Base-by-base conservation (phyloP, 345 rosid genomes). In the Xanthoceras sorbifolium region DNA sequence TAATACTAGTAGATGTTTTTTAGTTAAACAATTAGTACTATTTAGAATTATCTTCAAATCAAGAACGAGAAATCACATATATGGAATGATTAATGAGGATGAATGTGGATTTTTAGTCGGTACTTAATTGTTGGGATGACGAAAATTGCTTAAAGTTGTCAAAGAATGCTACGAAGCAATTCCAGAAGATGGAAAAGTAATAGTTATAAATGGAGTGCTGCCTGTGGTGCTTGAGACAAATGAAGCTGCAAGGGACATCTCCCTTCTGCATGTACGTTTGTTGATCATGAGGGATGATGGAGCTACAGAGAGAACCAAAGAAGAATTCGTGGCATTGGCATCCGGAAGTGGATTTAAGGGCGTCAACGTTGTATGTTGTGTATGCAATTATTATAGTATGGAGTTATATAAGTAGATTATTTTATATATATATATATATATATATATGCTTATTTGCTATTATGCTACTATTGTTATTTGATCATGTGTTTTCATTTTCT, bases 51-150 rank as follows among this genome's bases (percentile, higher is more conserved):
- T n/a, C n/a, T n/a, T n/a, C n/a, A n/a, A n/a, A n/a, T n/a, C n/a
- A n/a, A n/a, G n/a, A n/a, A n/a, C n/a, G n/a, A n/a, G n/a, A n/a
- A n/a, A n/a, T n/a, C n/a, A n/a, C n/a, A n/a, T n/a, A n/a, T n/a
- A n/a, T n/a, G n/a, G n/a, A n/a, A n/a, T n/a, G n/a, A n/a, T n/a
- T n/a, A n/a, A n/a, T n/a, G n/a, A n/a, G n/a, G n/a, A n/a, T n/a
- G n/a, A n/a, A n/a, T n/a, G n/a, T n/a, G n/a, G n/a, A n/a, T n/a
- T n/a, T n/a, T n/a, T n/a, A 78, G 88, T 82, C 87, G 79, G 85
- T 86, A 62, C 83, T 87, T 32, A 90, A 85, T 48, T 80, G 86
- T 10, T 89, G 90, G 90, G 79, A 82, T 46, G 91, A 89, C 18
- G 86, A 84, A 5, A 76, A 84, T 17, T 86, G 90, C 80, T 7